Conservation (phyloP, 805 yeast species). For the Candida ipomoeae region DNA sequence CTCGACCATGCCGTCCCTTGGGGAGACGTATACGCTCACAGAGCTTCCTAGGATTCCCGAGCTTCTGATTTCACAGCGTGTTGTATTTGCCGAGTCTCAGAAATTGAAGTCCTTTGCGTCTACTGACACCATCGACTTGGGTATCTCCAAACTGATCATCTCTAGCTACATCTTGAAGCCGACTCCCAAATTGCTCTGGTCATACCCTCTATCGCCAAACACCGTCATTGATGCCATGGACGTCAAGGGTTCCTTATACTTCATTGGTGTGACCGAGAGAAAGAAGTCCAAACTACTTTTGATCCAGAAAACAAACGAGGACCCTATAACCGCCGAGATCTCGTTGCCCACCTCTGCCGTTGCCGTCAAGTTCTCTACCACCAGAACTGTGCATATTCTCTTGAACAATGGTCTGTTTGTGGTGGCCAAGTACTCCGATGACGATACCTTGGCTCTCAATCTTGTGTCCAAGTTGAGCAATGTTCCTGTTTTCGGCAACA, state of each 20-base stretch:
- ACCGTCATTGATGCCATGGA: slow-evolving; percentile 43
- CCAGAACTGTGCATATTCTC: slow-evolving; percentile 24
- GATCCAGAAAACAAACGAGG: slow-evolving; percentile 13
- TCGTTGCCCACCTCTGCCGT: slow-evolving; percentile 10
- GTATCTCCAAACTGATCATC: slow-evolving; percentile 51
- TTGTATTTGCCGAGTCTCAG: slow-evolving; percentile 18
- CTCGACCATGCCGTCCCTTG: slow-evolving; percentile 12
- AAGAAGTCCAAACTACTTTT: slow-evolving; percentile 21
- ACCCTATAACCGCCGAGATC: slow-evolving; percentile 10
- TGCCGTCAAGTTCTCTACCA: slow-evolving; percentile 11
- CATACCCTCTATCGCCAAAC: slow-evolving; percentile 49
- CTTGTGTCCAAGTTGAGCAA: slow-evolving; percentile 7
- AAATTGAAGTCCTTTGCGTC: slow-evolving; percentile 6
- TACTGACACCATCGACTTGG: slow-evolving; percentile 42
- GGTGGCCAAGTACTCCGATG: slow-evolving; percentile 9
- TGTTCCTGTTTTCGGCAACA: slow-evolving; percentile 10
- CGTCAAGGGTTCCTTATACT: slow-evolving; percentile 23
- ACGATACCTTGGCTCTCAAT: slow-evolving; percentile 3
- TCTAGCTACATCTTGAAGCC: slow-evolving; percentile 51
- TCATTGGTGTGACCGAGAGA: slow-evolving; percentile 38
- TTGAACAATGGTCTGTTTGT: slow-evolving; percentile 27
- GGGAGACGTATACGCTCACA: slow-evolving; percentile 19
- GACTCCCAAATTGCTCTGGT: slow-evolving; percentile 55
- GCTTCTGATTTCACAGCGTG: slow-evolving; percentile 14
- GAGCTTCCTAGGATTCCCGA: slow-evolving; percentile 20